These are phyloP conservation scores for Asterochloris erici DNA, from an alignment of 139 green algal species.

Conservation along the genomic window DNA sequence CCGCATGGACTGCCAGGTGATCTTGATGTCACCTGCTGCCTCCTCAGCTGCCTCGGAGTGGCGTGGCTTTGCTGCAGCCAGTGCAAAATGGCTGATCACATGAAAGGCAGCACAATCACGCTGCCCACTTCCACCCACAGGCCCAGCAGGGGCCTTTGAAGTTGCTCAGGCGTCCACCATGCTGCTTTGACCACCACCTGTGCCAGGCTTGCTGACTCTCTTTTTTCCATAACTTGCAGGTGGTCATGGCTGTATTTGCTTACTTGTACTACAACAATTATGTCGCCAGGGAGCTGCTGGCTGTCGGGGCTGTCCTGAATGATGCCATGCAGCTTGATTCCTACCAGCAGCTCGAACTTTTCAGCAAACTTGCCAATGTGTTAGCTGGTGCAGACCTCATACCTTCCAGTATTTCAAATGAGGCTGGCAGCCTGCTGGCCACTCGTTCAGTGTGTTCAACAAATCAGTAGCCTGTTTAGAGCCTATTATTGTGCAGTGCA, in stretches of 20 bases:
- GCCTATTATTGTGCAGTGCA: too few species aligned
- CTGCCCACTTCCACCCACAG: too few species aligned
- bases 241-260: conserved; percentile 95
- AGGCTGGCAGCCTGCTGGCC: not conserved
- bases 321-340: conserved; percentile 22
- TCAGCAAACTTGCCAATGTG: conserved; percentile 60
- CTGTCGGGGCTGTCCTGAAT: conserved; percentile 56
- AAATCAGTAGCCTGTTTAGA: too few species aligned
- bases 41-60: not conserved
- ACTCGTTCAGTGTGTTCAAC: too few species aligned
- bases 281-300: conserved; percentile 38
- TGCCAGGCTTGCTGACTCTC: not conserved
- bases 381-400: conserved; percentile 34
- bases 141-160: too few species aligned
- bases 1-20: conserved; percentile 95
- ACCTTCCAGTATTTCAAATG: not conserved
- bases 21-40: not conserved
- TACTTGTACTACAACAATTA: conserved; percentile 95
- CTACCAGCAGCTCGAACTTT: conserved; percentile 54
- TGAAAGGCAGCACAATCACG: not conserved
- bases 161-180: not conserved
- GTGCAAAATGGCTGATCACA: not conserved
- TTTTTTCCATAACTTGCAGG: conserved; percentile 52
- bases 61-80: not conserved
- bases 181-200: not conserved